phyloP scores from a whole-genome alignment of 179 eudicot species.

The Carnegiea gigantea region DNA sequence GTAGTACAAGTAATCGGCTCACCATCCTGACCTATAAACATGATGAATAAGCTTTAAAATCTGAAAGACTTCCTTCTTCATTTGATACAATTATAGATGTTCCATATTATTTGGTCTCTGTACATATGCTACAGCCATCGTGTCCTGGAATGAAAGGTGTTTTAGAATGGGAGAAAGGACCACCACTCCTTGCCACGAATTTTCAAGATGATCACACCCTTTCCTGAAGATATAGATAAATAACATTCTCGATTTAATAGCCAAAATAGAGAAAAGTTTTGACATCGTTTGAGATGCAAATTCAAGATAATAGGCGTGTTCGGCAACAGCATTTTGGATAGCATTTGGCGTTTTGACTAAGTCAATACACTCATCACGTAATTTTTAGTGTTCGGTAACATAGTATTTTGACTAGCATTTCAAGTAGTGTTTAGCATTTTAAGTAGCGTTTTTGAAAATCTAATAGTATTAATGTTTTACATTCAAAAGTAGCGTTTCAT shows the following conservation, averaged over 20 bases:
- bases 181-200: neutral
- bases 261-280: neutral
- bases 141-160: neutral
- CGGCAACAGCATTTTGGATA: no score
- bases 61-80: neutral
- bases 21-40: slow-evolving; percentile 23
- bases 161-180: neutral
- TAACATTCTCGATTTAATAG: neutral
- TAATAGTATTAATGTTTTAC: no score
- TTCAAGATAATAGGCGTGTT: neutral
- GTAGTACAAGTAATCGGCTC: slow-evolving; percentile 5
- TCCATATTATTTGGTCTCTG: neutral
- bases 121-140: neutral
- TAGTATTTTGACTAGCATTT: no score
- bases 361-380: no score
- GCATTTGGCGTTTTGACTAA: no score
- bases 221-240: neutral
- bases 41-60: neutral
- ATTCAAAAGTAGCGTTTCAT: no score
- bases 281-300: neutral
- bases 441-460: no score
- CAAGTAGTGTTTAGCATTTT: no score
- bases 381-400: no score
- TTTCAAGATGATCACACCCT: neutral
- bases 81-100: neutral